A percentile compares a stretch with the other conserved stretches of the same genome.
Evolutionary conservation across 1,284 basidiomycete species (phyloP).

Genomic region (Microbotryum intermedium): DNA sequence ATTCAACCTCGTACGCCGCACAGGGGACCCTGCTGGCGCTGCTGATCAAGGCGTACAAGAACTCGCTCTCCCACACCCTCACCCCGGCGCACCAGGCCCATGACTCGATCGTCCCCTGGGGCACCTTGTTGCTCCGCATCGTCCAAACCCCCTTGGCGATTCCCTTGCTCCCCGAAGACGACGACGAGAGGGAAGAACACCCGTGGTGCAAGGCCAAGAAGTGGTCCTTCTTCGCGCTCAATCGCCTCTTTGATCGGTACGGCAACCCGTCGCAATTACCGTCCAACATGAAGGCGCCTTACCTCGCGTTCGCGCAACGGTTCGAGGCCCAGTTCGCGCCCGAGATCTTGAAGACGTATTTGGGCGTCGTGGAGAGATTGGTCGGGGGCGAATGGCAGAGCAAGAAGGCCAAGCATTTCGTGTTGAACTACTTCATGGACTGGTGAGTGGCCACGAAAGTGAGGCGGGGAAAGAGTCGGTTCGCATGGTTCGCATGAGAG

Average conservation of each 20-base stretch:
- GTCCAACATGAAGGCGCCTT: slow-evolving; percentile 53
- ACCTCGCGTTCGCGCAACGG: slow-evolving; percentile 61
- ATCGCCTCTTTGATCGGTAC: slow-evolving; percentile 46
- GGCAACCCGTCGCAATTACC: slow-evolving; percentile 79
- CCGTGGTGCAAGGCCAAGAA: slow-evolving; percentile 87
- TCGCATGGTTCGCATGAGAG: neutral
- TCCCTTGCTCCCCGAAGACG: slow-evolving; percentile 56
- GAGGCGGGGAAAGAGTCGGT: too few species aligned
- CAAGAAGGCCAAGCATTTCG: slow-evolving; percentile 68
- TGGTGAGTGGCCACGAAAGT: slow-evolving; percentile 54
- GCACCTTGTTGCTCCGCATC: slow-evolving; percentile 65
- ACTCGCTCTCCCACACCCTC: slow-evolving; percentile 61
- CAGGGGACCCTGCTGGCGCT: slow-evolving; percentile 55
- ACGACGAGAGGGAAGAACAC: slow-evolving; percentile 61
- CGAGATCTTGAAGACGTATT: slow-evolving; percentile 69
- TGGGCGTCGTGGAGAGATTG: slow-evolving; percentile 63
- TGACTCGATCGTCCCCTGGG: slow-evolving; percentile 70
- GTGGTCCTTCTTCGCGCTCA: slow-evolving; percentile 63
- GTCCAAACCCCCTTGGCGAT: slow-evolving; percentile 59
- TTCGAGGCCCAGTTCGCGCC: slow-evolving; percentile 71
- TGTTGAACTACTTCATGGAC: slow-evolving; percentile 72
- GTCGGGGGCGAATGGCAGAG: slow-evolving; percentile 62
- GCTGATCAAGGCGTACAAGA: slow-evolving; percentile 73
- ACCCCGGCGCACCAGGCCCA: slow-evolving; percentile 61
- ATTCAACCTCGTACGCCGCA: slow-evolving; percentile 50